Base-by-base conservation (phyloP, 371 early-diverging fungal species). In the Mucor lusitanicus region DNA sequence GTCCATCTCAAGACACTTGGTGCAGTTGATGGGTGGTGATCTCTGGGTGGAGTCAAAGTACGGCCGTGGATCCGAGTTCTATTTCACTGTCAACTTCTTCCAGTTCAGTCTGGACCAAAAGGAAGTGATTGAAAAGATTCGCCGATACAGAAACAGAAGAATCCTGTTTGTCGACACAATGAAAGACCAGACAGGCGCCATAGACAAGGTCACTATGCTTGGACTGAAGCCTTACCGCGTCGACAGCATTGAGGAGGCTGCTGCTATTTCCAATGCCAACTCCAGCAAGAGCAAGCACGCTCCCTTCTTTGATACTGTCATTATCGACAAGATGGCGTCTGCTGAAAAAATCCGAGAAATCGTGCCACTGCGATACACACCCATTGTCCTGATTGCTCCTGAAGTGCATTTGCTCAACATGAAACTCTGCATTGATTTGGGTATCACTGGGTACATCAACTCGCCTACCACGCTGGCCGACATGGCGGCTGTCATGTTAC, bases 1-100 rank as follows among this genome's bases (percentile, higher is more conserved):
- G 44, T 88, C 90, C 12, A 94, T 96, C 40, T 90, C 90, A 7
- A 88, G 87, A 72, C 84, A 87, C 42, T 79, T 96, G 7, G 91
- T 90, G 23, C 79, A 86, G 44, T 70, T 94, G 44, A 91, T 94
- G 88, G 92, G 92, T 25, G 96, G 95, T 30, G 78, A 86, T 63
- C 82, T 96, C 27, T 88, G 90, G 86, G 92, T 92, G 8, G 85
- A 86, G 67, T 87, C 90, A 46, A 85, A 78, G 17, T 86, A 81
- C 64, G 90, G 89, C 17, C 75, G 83, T 58, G 92, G 94, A 13
- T 91, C 91, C 0, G 82, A 86, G 69, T 94, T 92, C 76, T 90
- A 84, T 74, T 93, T 93, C 59, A 89, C 89, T 3, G 75, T 88
- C 53, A 78, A 83, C 33, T 78, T 88, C 48, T 65, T 69, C 33